phyloP scores from a whole-genome alignment of 768 basidiomycete species.

The Phylloporus arenicola region DNA sequence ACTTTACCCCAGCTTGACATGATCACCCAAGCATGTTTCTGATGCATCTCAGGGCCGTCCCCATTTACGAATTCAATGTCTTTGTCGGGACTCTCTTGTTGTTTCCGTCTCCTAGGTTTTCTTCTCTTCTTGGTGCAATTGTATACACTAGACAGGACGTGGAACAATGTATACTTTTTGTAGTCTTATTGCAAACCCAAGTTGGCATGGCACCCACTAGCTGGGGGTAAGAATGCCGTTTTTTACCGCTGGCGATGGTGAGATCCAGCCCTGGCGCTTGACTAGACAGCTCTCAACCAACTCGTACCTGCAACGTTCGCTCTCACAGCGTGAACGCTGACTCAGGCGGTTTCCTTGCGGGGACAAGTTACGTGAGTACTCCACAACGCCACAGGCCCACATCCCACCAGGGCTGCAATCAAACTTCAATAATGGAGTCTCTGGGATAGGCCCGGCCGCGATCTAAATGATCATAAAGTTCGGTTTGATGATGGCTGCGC shows the following conservation, averaged over 20 bases:
- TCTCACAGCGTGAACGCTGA: conserved; percentile 5
- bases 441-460: not conserved
- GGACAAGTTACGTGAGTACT: conserved; percentile 2
- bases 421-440: not conserved
- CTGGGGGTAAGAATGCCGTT: not conserved
- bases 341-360: conserved; percentile 3
- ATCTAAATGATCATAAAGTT: not conserved
- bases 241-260: conserved; percentile 1
- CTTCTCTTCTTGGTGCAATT: conserved; percentile 21
- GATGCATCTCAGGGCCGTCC: conserved; percentile 11
- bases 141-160: conserved; percentile 21
- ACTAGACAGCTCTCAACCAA: not conserved
- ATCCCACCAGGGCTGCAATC: conserved; percentile 1
- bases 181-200: conserved; percentile 1
- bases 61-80: conserved; percentile 2
- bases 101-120: not conserved
- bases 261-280: not conserved
- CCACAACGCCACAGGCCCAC: conserved; percentile 23
- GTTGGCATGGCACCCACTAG: not conserved
- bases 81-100: conserved; percentile 10
- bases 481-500: not conserved
- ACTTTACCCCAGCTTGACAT: conserved; percentile 35
- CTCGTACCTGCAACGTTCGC: not conserved
- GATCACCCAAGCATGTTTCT: conserved; percentile 13
- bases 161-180: conserved; percentile 18